Evolutionary conservation across 768 basidiomycete species (phyloP).

Genomic region (Suillus tomentosus): DNA sequence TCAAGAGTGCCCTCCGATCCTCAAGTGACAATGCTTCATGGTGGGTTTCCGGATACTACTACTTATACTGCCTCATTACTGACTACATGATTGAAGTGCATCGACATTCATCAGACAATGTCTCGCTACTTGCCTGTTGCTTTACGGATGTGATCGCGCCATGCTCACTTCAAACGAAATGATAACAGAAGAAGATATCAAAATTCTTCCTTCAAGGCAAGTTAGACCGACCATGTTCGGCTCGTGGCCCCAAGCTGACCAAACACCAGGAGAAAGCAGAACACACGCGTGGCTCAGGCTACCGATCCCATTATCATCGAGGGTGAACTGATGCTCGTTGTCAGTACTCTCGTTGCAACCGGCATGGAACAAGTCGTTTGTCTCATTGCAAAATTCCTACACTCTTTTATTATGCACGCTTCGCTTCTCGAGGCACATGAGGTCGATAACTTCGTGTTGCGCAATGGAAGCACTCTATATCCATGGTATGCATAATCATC

Average conservation of each 20-base stretch:
- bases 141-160: constrained; percentile 66
- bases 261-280: constrained; percentile 47
- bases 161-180: constrained; percentile 48
- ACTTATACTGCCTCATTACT: background rate
- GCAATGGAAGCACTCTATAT: constrained; percentile 59
- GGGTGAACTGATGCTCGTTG: constrained; percentile 52
- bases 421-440: constrained; percentile 65
- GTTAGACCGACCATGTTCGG: constrained; percentile 19
- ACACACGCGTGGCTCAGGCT: constrained; percentile 41
- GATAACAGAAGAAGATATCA: constrained; percentile 49
- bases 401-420: constrained; percentile 59
- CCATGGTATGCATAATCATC: constrained; percentile 46
- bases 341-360: constrained; percentile 52
- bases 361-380: constrained; percentile 51
- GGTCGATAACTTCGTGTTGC: constrained; percentile 71
- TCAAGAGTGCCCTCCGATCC: constrained; percentile 41
- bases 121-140: constrained; percentile 57
- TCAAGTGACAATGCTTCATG: constrained; percentile 30
- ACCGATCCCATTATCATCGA: constrained; percentile 66
- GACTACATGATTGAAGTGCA: constrained; percentile 20
- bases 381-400: constrained; percentile 62
- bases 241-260: background rate
- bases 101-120: constrained; percentile 61
- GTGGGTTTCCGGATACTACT: constrained; percentile 31
- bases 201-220: constrained; percentile 58